A percentile compares a stretch with the other conserved stretches of the same genome.
phyloP scores from a whole-genome alignment of 257 asterid genomes.

The Solanum phureja region DNA sequence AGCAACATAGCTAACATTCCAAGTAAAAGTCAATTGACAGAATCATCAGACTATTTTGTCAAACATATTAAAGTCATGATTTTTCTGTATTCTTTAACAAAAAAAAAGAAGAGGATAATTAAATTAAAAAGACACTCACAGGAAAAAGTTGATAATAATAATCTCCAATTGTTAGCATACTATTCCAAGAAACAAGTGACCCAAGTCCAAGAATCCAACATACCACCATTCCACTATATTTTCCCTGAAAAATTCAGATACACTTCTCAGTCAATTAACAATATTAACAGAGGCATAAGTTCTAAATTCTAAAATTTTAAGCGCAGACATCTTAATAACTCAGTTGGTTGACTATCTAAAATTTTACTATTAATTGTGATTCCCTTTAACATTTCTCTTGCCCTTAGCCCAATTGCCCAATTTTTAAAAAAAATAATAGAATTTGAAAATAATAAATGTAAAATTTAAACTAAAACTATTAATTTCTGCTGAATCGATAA shows the following conservation, averaged over 20 bases:
- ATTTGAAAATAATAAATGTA: background rate
- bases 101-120: background rate
- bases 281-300: too few relatives aligned
- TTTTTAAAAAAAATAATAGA: too few relatives aligned
- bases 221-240: conserved; percentile 36
- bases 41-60: background rate
- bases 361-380: background rate
- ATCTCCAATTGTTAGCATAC: conserved; percentile 73
- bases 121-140: conserved; percentile 17
- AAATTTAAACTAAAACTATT: background rate
- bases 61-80: background rate
- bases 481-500: background rate
- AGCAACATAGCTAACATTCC: background rate
- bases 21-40: background rate
- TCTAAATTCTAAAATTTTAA: background rate
- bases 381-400: background rate
- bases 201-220: conserved; percentile 86
- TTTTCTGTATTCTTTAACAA: background rate
- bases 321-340: too few relatives aligned
- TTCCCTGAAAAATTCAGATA: conserved; percentile 40
- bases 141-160: conserved; percentile 62
- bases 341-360: too few relatives aligned
- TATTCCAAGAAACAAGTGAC: conserved; percentile 69
- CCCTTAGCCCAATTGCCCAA: too few relatives aligned
- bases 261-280: background rate